Base-by-base conservation (phyloP, 1,284 basidiomycete genomes). In the Cryptococcus wingfieldii region DNA sequence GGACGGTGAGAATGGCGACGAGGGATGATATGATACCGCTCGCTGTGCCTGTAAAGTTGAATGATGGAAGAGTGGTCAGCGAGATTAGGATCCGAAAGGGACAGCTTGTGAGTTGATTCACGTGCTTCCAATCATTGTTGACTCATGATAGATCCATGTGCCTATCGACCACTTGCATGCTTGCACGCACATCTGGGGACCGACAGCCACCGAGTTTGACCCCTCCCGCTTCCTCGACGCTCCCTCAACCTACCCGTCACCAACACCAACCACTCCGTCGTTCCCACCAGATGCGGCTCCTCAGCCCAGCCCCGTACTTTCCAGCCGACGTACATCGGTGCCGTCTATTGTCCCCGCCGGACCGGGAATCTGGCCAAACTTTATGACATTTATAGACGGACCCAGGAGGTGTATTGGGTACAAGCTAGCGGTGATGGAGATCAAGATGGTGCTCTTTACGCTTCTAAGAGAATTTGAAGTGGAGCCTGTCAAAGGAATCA, bases 371-470 rank as follows among this genome's bases (percentile, higher is more conserved):
- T 64, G 56, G 58, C 53, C 58, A 28, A 64, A 65, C 46, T 47
- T 66, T 39, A 59, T 67, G 60, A 69, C 65, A 9, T 69, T 67
- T 19, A 61, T 65, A 23, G 65, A 67, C 45, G 65, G 67, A 1
- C 63, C 65, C 4, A 25, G 67, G 41, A 55, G 64, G 34, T 69
- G 67, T 55, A 55, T 67, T 6, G 67, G 64, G 10, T 69, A 67
- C 48, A 64, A 60, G 37, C 49, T 66, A 38, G 64, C 62, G 13
- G 51, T 66, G 0, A 60, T 66, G 55, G 61, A 69, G 55, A 54
- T 65, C 51, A 67, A 69, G 55, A 58, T 60, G 13, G 53, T 63
- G 37, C 38, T 67, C 19, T 69, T 61, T 50, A 61, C 55, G 12
- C 42, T 69, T 14, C 46, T 66, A 6, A 54, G 58, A 25, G 51